These are phyloP conservation scores for Chytriomyces hyalinus DNA, from an alignment of 192 early-diverging fungal genomes.

Conservation along the genomic window DNA sequence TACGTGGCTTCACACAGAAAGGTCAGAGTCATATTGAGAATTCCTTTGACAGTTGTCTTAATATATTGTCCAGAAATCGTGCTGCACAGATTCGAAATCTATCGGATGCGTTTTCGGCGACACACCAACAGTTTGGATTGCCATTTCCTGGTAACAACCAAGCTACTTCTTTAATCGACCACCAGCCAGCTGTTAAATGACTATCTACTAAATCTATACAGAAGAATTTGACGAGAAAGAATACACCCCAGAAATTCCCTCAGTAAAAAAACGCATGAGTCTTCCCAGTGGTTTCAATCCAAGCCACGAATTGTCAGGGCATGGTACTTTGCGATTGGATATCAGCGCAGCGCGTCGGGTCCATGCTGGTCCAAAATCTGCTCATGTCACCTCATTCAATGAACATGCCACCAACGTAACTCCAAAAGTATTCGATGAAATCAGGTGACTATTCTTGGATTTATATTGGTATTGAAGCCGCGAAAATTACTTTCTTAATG, in stretches of 20 bases:
- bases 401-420: background rate
- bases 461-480: background rate
- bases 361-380: constrained; percentile 14
- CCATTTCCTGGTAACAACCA: constrained; percentile 36
- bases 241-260: background rate
- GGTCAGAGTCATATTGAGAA: constrained; percentile 21
- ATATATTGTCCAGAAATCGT: constrained; percentile 11
- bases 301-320: background rate
- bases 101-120: constrained; percentile 23
- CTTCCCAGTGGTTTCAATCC: constrained; percentile 7
- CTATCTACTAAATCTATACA: background rate
- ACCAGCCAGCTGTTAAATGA: background rate
- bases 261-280: constrained; percentile 7
- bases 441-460: constrained; percentile 2
- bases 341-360: constrained; percentile 5
- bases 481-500: background rate
- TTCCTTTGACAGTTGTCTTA: background rate
- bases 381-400: background rate
- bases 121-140: constrained; percentile 51
- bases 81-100: constrained; percentile 26
- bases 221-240: constrained; percentile 1
- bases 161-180: background rate
- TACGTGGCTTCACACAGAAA: constrained; percentile 35
- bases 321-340: constrained; percentile 1
- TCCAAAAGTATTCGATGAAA: constrained; percentile 6